These are phyloP conservation scores for Calonectria naviculata DNA, from an alignment of 2,329 filamentous ascomycete species.

Conservation along the genomic window DNA sequence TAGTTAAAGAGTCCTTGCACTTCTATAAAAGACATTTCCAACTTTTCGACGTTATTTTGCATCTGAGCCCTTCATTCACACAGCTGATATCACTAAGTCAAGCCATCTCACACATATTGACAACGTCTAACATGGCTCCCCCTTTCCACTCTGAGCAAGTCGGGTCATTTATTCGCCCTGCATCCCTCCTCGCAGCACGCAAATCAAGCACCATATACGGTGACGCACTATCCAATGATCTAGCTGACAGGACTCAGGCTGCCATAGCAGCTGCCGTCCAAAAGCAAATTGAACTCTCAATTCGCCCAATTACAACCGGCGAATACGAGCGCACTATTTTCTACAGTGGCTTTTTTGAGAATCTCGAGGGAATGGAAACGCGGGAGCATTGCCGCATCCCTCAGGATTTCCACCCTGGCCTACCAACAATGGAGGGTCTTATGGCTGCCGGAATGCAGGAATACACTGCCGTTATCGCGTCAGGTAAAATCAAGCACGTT, in stretches of 20 bases:
- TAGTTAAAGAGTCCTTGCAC: too few relatives aligned
- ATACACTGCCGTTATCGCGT: neutral
- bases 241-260: neutral
- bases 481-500: neutral
- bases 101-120: too few relatives aligned
- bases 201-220: neutral
- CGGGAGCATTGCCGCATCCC: neutral
- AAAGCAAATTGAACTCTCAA: constrained; percentile 7
- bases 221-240: neutral
- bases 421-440: neutral
- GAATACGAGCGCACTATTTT: constrained; percentile 10
- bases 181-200: neutral
- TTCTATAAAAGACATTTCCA: too few relatives aligned
- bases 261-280: neutral
- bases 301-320: constrained; percentile 1
- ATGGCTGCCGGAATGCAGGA: neutral
- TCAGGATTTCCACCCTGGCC: neutral
- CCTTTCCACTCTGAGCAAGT: neutral
- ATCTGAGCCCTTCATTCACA: neutral
- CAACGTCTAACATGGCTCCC: neutral
- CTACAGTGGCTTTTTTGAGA: constrained; percentile 10
- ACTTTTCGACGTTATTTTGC: too few relatives aligned
- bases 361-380: neutral
- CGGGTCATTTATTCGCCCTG: neutral
- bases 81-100: neutral